Conservation (phyloP, 495 filamentous ascomycete genomes). For the Glarea lozoyensis region DNA sequence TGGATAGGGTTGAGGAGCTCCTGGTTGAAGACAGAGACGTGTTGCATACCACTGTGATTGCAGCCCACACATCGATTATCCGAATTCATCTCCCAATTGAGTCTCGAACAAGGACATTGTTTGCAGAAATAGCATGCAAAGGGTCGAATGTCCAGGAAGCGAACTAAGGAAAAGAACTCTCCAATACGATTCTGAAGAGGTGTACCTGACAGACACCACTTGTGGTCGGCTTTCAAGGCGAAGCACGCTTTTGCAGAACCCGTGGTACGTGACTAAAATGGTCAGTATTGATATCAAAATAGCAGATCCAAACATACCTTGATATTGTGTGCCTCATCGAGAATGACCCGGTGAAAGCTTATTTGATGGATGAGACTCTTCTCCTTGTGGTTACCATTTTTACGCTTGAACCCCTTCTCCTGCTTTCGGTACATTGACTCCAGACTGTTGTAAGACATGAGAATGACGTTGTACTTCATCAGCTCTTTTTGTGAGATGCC, state of each 20-base stretch:
- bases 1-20: conserved; percentile 80
- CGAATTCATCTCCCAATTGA: conserved; percentile 75
- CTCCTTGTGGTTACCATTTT: conserved; percentile 66
- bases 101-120: conserved; percentile 62
- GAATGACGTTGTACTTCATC: conserved; percentile 78
- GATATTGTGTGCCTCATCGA: conserved; percentile 96
- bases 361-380: conserved; percentile 82
- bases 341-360: conserved; percentile 80
- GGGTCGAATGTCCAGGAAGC: conserved; percentile 78
- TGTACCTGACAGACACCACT: conserved; percentile 92
- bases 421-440: conserved; percentile 90
- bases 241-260: conserved; percentile 91
- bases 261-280: conserved; percentile 53
- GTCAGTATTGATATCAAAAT: conserved; percentile 11
- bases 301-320: conserved; percentile 36
- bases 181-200: conserved; percentile 95
- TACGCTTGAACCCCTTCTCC: conserved; percentile 79
- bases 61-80: conserved; percentile 61
- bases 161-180: conserved; percentile 90
- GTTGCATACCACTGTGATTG: conserved; percentile 60
- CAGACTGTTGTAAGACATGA: conserved; percentile 92
- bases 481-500: conserved; percentile 61
- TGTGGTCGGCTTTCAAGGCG: conserved; percentile 74
- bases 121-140: conserved; percentile 94
- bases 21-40: conserved; percentile 93